Conservation (phyloP, 2,329 filamentous ascomycete genomes). For the Talaromyces marneffei region DNA sequence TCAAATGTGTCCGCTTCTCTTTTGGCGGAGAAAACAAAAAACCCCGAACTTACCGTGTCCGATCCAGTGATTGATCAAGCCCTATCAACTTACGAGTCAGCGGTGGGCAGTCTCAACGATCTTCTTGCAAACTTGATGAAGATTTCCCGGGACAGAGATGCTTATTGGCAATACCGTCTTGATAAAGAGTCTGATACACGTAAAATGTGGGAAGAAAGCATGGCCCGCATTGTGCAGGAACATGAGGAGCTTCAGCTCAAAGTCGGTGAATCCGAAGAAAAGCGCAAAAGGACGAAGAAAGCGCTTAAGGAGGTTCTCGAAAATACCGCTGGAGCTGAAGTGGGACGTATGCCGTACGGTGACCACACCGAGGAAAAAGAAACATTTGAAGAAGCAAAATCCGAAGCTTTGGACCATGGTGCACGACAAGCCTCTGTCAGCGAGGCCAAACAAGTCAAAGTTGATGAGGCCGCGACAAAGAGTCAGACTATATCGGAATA, state of each 20-base stretch:
- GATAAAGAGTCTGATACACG: conserved; percentile 88
- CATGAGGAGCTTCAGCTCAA: conserved; percentile 85
- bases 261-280: conserved; percentile 83
- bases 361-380: not conserved
- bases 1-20: conserved; percentile 79
- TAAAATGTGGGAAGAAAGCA: conserved; percentile 97
- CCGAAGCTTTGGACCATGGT: not conserved
- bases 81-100: conserved; percentile 77
- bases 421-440: not conserved
- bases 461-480: conserved; percentile 31
- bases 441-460: not conserved
- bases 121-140: conserved; percentile 81
- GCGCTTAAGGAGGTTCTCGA: conserved; percentile 81
- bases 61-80: conserved; percentile 73
- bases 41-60: conserved; percentile 66
- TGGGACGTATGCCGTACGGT: not conserved
- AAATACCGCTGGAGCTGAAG: conserved; percentile 27
- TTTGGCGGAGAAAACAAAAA: conserved; percentile 62
- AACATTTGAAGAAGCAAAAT: not conserved
- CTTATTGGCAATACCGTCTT: conserved; percentile 93
- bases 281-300: conserved; percentile 81
- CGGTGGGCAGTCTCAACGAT: conserved; percentile 78
- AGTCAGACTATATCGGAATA: conserved; percentile 64
- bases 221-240: conserved; percentile 92
- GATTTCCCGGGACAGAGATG: conserved; percentile 88